A percentile compares a stretch with the other conserved stretches of the same genome.
Evolutionary conservation across 2,329 filamentous ascomycete species (phyloP).

Genomic region (Botrytis tulipae): DNA sequence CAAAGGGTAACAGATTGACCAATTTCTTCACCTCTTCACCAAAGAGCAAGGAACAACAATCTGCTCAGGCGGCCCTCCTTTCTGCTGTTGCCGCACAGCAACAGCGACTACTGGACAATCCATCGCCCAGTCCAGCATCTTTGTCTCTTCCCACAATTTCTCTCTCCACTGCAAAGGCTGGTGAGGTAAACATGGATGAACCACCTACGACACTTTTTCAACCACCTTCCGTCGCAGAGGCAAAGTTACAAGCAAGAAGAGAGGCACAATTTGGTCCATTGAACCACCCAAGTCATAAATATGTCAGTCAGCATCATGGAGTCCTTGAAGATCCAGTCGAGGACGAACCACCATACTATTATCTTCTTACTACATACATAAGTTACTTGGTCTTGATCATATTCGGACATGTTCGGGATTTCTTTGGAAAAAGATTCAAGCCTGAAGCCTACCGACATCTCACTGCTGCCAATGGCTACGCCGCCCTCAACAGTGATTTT

Average conservation of each 20-base stretch:
- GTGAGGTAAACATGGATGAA: conserved; percentile 71
- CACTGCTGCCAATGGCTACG: conserved; percentile 82
- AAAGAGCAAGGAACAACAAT: conserved; percentile 67
- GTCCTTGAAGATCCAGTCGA: conserved; percentile 80
- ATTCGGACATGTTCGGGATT: conserved; percentile 92
- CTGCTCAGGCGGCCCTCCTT: conserved; percentile 66
- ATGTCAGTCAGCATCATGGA: conserved; percentile 81
- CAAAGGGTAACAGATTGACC: conserved; percentile 73
- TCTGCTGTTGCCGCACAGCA: conserved; percentile 61
- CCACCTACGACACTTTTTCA: conserved; percentile 79
- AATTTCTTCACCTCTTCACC: conserved; percentile 81
- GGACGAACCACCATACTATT: conserved; percentile 96
- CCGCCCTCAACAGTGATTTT: conserved; percentile 94
- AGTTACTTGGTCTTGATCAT: conserved; percentile 95
- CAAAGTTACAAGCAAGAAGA: conserved; percentile 68
- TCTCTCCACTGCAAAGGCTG: conserved; percentile 78
- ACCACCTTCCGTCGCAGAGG: conserved; percentile 81
- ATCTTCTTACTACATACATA: conserved; percentile 95
- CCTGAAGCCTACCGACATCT: conserved; percentile 80
- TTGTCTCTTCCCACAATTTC: conserved; percentile 87
- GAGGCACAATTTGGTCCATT: conserved; percentile 93
- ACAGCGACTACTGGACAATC: conserved; percentile 47
- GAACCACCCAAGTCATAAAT: conserved; percentile 75
- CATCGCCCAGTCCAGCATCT: conserved; percentile 65
- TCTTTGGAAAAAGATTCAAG: conserved; percentile 94